A percentile compares a stretch with the other conserved stretches of the same genome.
phyloP scores from a whole-genome alignment of 108 stramenopile genomes.

The Discostella stelligeroides region DNA sequence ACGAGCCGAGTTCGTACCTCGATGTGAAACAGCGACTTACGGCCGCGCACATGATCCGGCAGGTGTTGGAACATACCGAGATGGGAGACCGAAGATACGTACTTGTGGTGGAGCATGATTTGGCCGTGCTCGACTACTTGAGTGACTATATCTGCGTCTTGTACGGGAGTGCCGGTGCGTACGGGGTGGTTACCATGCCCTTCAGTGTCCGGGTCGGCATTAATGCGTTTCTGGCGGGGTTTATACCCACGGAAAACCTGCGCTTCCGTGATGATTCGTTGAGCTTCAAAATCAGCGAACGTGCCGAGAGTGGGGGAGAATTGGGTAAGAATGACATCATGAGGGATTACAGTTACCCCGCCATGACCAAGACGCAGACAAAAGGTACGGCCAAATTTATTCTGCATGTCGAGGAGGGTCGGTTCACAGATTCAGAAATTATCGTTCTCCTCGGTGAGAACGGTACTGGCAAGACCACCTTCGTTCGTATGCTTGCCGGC shows the following conservation, averaged over 20 bases:
- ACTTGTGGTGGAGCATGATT: conserved; percentile 98
- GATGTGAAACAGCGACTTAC: conserved; percentile 98
- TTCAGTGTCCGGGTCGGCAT: conserved; percentile 98
- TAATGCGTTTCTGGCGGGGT: conserved; percentile 99
- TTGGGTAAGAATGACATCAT: conserved; percentile 73
- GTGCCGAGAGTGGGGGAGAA: conserved; percentile 64
- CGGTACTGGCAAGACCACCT: conserved; percentile 94
- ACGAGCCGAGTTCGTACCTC: conserved; percentile 98
- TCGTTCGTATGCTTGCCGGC: conserved; percentile 97
- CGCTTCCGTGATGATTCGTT: conserved; percentile 97
- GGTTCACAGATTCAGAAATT: conserved; percentile 97
- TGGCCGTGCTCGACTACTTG: conserved; percentile 98
- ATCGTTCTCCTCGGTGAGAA: conserved; percentile 98
- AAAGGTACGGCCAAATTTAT: conserved; percentile 85
- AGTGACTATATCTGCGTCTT: conserved; percentile 98
- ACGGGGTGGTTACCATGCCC: conserved; percentile 99
- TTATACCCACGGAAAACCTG: conserved; percentile 98
- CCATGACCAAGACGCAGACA: conserved; percentile 97
- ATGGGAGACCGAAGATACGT: conserved; percentile 87
- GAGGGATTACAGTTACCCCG: conserved; percentile 88
- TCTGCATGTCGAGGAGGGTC: conserved; percentile 92
- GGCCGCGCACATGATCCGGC: conserved; percentile 95
- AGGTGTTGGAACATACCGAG: conserved; percentile 76
- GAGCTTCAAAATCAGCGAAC: conserved; percentile 95
- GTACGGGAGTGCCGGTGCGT: conserved; percentile 94